Evolutionary conservation across 2,329 filamentous ascomycete species (phyloP).

Genomic region (Aspergillus tanneri): DNA sequence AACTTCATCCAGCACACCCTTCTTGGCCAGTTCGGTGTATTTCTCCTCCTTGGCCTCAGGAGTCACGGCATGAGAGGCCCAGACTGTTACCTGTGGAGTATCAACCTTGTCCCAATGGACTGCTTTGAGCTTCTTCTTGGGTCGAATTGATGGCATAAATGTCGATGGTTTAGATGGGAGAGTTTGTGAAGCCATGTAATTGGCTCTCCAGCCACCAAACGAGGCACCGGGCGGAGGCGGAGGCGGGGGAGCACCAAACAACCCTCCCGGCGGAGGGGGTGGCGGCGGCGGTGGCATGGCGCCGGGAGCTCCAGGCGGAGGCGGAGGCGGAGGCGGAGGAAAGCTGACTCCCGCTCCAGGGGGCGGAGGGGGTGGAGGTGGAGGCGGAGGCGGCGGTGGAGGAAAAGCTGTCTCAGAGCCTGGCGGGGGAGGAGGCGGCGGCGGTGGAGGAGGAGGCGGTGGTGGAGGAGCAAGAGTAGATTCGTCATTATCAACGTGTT

Average conservation of each 20-base stretch:
- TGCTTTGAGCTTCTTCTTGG: conserved; percentile 99
- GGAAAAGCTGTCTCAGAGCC: conserved; percentile 42
- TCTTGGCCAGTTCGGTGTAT: conserved; percentile 86
- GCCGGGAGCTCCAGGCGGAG: conserved; percentile 44
- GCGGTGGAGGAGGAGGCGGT: conserved; percentile 49
- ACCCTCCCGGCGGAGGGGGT: conserved; percentile 41
- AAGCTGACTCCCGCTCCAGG: conserved; percentile 46
- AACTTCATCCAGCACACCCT: conserved; percentile 95
- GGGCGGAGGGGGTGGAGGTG: conserved; percentile 44
- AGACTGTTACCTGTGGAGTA: conserved; percentile 84
- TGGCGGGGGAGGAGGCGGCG: conserved; percentile 43
- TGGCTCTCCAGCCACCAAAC: conserved; percentile 60
- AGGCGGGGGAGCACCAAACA: conserved; percentile 54
- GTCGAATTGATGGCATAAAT: conserved; percentile 75
- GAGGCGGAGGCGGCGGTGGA: conserved; percentile 46
- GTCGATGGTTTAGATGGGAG: conserved; percentile 58
- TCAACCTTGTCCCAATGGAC: conserved; percentile 99
- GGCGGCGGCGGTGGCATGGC: conserved; percentile 44
- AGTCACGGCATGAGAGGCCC: conserved; percentile 84
- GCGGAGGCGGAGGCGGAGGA: conserved; percentile 45
- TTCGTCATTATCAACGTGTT: conserved; percentile 12
- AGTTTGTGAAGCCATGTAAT: conserved; percentile 67
- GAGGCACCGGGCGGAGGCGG: conserved; percentile 66
- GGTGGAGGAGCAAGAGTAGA: conserved; percentile 39
- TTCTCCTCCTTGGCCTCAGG: conserved; percentile 90